These are phyloP conservation scores for Ascochyta lentis DNA, from an alignment of 2,329 filamentous ascomycete species.

Conservation along the genomic window DNA sequence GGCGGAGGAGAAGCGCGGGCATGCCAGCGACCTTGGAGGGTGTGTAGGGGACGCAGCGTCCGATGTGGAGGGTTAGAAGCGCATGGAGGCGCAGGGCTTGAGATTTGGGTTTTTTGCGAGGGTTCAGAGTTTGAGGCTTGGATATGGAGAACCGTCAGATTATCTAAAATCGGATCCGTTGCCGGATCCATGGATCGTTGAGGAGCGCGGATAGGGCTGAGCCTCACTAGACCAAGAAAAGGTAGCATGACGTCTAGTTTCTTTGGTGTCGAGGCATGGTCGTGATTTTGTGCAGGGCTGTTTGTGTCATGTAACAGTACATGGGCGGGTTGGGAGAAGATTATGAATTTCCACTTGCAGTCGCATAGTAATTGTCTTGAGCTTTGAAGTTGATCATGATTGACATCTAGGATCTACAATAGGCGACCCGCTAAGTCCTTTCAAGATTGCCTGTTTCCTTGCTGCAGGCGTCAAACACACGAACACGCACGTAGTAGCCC, in stretches of 20 bases:
- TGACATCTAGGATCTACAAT: conserved; percentile 10
- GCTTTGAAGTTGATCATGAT: conserved; percentile 3
- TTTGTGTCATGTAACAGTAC: background rate
- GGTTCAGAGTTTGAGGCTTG: background rate
- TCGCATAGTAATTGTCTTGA: background rate
- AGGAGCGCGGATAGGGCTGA: conserved; percentile 21
- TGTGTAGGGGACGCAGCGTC: conserved; percentile 22
- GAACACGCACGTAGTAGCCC: background rate
- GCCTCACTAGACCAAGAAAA: conserved; percentile 14
- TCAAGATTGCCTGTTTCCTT: conserved; percentile 5
- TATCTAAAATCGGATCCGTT: conserved; percentile 14
- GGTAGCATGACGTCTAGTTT: conserved; percentile 21
- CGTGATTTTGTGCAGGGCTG: conserved; percentile 5
- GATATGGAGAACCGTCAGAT: conserved; percentile 8
- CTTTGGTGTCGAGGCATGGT: conserved; percentile 9
- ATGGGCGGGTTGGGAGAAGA: background rate
- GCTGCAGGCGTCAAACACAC: background rate
- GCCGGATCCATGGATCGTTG: conserved; percentile 19
- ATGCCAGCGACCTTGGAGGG: conserved; percentile 37
- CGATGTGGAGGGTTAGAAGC: conserved; percentile 25
- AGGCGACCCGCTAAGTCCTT: conserved; percentile 10
- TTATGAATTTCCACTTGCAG: background rate
- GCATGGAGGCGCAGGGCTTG: conserved; percentile 31
- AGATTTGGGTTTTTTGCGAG: conserved; percentile 13
- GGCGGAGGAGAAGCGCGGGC: conserved; percentile 34